These are phyloP conservation scores for Beauveria scarabaeidicola DNA, from an alignment of 2,329 filamentous ascomycete genomes.

Conservation along the genomic window DNA sequence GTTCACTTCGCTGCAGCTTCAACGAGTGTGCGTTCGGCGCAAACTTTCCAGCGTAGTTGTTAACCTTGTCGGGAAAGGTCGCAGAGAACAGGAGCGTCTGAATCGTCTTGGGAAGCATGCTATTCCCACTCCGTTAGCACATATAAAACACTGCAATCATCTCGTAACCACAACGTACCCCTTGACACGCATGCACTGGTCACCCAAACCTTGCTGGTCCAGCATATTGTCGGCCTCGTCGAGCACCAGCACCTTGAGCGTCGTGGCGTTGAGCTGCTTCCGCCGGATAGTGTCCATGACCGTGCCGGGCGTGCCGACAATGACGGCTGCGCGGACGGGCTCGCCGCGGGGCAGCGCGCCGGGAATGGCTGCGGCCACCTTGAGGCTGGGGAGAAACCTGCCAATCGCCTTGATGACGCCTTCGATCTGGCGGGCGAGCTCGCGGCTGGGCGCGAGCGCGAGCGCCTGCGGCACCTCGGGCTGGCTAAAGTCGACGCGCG, in stretches of 20 bases:
- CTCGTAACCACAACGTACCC: constrained; percentile 37
- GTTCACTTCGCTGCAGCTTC: constrained; percentile 78
- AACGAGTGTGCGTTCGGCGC: constrained; percentile 81
- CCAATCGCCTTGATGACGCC: constrained; percentile 79
- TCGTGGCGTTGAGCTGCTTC: constrained; percentile 60
- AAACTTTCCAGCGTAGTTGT: constrained; percentile 74
- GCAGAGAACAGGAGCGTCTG: constrained; percentile 95
- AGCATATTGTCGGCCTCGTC: constrained; percentile 99
- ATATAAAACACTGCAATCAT: no score
- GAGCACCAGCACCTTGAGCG: constrained; percentile 76
- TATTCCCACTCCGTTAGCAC: constrained; percentile 25
- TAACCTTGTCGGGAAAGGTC: constrained; percentile 80
- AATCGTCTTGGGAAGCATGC: constrained; percentile 62
- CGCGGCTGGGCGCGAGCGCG: constrained; percentile 83
- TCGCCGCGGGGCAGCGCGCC: constrained; percentile 61
- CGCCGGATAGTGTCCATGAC: constrained; percentile 79
- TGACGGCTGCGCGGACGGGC: constrained; percentile 64
- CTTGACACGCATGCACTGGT: constrained; percentile 90
- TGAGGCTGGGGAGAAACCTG: constrained; percentile 67
- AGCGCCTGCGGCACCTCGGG: constrained; percentile 72
- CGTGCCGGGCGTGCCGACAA: constrained; percentile 91
- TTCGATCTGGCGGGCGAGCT: constrained; percentile 90
- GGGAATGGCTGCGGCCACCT: constrained; percentile 75
- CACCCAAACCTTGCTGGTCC: constrained; percentile 87
- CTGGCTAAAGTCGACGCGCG: constrained; percentile 67